These are phyloP conservation scores for Spergularia marina DNA, from an alignment of 148 eudicot species.

Conservation along the genomic window DNA sequence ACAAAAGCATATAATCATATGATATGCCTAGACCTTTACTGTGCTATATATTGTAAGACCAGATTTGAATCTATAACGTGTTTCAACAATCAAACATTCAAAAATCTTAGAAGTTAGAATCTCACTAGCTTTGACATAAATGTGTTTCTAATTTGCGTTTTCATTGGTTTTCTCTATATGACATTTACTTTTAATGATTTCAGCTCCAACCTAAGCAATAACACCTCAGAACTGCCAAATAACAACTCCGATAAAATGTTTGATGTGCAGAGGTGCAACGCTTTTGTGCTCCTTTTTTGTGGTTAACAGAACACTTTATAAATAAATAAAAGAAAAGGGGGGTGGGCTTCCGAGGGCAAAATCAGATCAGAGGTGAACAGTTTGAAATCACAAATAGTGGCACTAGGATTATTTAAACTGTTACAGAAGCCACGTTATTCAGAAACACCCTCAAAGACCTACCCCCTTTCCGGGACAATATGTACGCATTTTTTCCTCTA, in stretches of 20 bases:
- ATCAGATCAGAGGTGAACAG: background rate
- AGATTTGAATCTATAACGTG: background rate
- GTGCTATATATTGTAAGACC: background rate
- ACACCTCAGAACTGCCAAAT: background rate
- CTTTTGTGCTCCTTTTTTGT: background rate
- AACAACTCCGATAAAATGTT: background rate
- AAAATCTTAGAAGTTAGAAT: background rate
- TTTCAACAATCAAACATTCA: background rate
- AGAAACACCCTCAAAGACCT: background rate
- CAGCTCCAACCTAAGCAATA: background rate
- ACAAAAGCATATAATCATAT: background rate
- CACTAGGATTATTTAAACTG: background rate
- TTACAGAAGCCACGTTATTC: background rate
- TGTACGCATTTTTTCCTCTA: background rate
- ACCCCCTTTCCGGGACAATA: background rate
- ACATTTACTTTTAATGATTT: background rate
- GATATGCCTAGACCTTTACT: background rate
- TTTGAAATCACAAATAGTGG: background rate
- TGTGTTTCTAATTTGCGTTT: background rate
- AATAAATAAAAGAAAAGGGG: too few species aligned
- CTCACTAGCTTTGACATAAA: background rate
- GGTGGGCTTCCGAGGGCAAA: background rate
- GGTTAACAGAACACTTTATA: background rate
- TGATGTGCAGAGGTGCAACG: background rate
- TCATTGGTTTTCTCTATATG: background rate